Evolutionary conservation across 257 asterid species (phyloP), one percentile per base, ranked within the genome.

Genomic region (Avicennia marina): DNA sequence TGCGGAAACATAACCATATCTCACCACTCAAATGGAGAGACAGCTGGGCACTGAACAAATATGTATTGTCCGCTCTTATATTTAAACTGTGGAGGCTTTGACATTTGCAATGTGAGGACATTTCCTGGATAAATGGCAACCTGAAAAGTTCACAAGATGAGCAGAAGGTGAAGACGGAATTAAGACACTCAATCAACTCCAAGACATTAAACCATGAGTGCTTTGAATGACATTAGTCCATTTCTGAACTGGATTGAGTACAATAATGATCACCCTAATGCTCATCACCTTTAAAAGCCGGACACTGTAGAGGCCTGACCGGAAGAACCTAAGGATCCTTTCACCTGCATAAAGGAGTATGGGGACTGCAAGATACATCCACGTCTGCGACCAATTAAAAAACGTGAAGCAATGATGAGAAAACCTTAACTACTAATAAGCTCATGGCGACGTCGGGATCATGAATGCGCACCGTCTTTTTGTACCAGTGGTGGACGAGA

Each of bases 1-100:
- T n/a, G 13, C 13, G 2, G 13, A 36, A 36, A 36, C 26, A 42
- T 9, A 65, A 54, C 25, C 47, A 43, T 17, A 47, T 45, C 45
- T 75, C 71, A 90, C 98, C 98, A 90, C 74, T 90, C 98, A 31
- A 90, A 81, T 72, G 96, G 96, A 57, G 98, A 90, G 69, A 90
- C 94, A 6, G 84, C 80, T n/a, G 98, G 95, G 62, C 98, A 90
- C 65, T 90, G 95, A 65, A 87, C 96, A 63, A 90, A 90, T 89
- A 90, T 85, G 83, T 90, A 87, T 58, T 90, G 98, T 54, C 98
- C 98, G 63, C 98, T 90, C 83, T 75, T 87, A 51, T 87, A 79
- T 62, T 63, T 78, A 26, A 79, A 90, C 36, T 79, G 91, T 2
- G 84, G 72, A 74, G 98, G 98, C 76, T 87, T 90, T n/a, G 98